These are phyloP conservation scores for Polygonum aviculare DNA, from an alignment of 148 eudicot species.

Conservation along the genomic window DNA sequence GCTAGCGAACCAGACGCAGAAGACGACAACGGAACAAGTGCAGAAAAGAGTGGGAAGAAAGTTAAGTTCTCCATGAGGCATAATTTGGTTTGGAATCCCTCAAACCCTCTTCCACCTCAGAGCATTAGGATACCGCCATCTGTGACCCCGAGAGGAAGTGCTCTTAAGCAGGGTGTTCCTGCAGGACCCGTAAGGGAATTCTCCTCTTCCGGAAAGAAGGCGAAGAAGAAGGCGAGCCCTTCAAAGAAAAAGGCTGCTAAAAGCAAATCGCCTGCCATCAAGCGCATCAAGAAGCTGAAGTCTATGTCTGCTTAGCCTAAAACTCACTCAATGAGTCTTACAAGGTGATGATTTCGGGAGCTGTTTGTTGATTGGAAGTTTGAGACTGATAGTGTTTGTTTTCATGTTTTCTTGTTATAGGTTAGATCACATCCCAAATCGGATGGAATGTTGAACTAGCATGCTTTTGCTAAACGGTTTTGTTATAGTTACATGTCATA, in stretches of 20 bases:
- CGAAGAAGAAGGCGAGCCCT: slow-evolving; percentile 35
- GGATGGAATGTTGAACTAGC: not conserved
- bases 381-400: slow-evolving; percentile 9
- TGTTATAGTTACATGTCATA: not conserved
- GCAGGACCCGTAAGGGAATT: slow-evolving; percentile 77
- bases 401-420: not conserved
- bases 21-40: slow-evolving; percentile 24
- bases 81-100: slow-evolving; percentile 89
- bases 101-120: slow-evolving; percentile 78
- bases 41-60: slow-evolving; percentile 56
- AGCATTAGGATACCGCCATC: slow-evolving; percentile 84
- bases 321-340: not conserved
- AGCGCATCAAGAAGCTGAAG: slow-evolving; percentile 42
- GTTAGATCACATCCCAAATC: not conserved
- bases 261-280: slow-evolving; percentile 43
- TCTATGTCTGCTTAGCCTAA: slow-evolving; percentile 21
- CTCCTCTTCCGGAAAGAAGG: slow-evolving; percentile 37
- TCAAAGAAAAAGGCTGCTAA: slow-evolving; percentile 45
- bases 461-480: not conserved
- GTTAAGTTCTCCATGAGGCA: slow-evolving; percentile 86
- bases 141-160: slow-evolving; percentile 87
- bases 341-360: not conserved
- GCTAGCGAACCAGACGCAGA: slow-evolving; percentile 22
- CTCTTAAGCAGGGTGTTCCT: slow-evolving; percentile 80
- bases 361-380: slow-evolving; percentile 2